Percentiles rank a stretch among this genome's conserved stretches.
These are phyloP conservation scores for Tylopilus subfusipes DNA, from an alignment of 768 basidiomycete species.

Conservation along the genomic window DNA sequence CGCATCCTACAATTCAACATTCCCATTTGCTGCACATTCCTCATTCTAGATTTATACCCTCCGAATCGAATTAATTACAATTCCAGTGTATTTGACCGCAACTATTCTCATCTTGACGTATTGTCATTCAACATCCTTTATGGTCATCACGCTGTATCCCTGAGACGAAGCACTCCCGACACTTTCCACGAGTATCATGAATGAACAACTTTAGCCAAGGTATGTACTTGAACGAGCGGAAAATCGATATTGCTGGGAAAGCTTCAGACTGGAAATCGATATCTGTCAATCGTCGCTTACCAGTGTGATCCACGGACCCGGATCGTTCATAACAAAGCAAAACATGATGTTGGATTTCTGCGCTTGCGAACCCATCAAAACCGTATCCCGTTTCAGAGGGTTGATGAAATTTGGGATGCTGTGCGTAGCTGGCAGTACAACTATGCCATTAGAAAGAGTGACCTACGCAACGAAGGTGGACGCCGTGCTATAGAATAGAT, in stretches of 20 bases:
- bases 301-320: slow-evolving; percentile 60
- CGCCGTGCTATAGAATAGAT: slow-evolving; percentile 31
- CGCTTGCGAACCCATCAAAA: slow-evolving; percentile 30
- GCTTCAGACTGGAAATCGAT: background rate
- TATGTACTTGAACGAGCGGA: slow-evolving; percentile 25
- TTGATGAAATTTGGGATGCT: slow-evolving; percentile 35
- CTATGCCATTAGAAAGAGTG: background rate
- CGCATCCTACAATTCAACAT: no score
- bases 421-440: slow-evolving; percentile 29
- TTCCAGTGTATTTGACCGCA: no score
- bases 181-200: no score
- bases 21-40: no score
- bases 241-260: slow-evolving; percentile 31
- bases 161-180: no score
- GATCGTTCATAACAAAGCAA: slow-evolving; percentile 62
- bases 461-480: slow-evolving; percentile 41
- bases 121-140: no score
- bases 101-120: no score
- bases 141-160: no score
- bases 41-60: no score
- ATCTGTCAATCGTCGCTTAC: slow-evolving; percentile 8
- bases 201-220: no score
- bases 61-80: no score
- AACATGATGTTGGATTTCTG: slow-evolving; percentile 47
- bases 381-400: slow-evolving; percentile 35